A percentile compares a stretch with the other conserved stretches of the same genome.
phyloP scores from a whole-genome alignment of 1,284 basidiomycete species.

The Melanopsichium pennsylvanicum region DNA sequence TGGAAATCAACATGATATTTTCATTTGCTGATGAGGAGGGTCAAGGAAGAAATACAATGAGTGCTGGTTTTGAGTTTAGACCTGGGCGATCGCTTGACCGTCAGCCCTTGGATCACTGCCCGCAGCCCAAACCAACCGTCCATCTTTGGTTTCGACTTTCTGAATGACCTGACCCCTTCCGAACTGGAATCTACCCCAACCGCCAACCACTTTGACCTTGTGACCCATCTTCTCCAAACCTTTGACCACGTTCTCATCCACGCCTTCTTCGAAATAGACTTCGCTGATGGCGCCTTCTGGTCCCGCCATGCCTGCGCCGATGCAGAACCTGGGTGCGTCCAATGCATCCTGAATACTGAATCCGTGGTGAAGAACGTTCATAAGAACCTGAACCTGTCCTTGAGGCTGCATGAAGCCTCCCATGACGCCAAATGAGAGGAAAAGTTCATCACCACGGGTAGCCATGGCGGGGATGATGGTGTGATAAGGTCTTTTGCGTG shows the following conservation, averaged over 20 bases:
- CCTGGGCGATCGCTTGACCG: conserved; percentile 86
- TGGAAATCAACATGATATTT: too few species aligned
- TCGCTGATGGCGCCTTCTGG: conserved; percentile 75
- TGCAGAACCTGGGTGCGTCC: conserved; percentile 94
- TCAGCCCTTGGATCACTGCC: conserved; percentile 66
- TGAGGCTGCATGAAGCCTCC: conserved; percentile 89
- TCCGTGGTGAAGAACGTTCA: conserved; percentile 83
- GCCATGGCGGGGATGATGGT: conserved; percentile 94
- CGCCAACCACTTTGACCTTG: conserved; percentile 74
- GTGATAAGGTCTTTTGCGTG: conserved; percentile 87
- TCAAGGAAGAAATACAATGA: too few species aligned
- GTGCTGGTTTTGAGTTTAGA: conserved; percentile 69
- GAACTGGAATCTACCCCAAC: conserved; percentile 75
- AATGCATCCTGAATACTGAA: conserved; percentile 73
- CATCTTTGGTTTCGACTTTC: conserved; percentile 15
- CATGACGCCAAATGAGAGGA: conserved; percentile 91
- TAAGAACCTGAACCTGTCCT: conserved; percentile 90
- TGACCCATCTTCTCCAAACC: conserved; percentile 80
- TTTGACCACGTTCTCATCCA: conserved; percentile 70
- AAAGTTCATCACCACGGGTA: conserved; percentile 80
- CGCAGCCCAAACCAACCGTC: conserved; percentile 45
- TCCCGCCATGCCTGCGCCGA: conserved; percentile 81
- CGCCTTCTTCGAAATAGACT: conserved; percentile 86
- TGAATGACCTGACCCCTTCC: conserved; percentile 78
- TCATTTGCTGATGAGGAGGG: too few species aligned